These are phyloP conservation scores for Fusarium sp. DNA, from an alignment of 2,329 filamentous ascomycete genomes.

Conservation along the genomic window DNA sequence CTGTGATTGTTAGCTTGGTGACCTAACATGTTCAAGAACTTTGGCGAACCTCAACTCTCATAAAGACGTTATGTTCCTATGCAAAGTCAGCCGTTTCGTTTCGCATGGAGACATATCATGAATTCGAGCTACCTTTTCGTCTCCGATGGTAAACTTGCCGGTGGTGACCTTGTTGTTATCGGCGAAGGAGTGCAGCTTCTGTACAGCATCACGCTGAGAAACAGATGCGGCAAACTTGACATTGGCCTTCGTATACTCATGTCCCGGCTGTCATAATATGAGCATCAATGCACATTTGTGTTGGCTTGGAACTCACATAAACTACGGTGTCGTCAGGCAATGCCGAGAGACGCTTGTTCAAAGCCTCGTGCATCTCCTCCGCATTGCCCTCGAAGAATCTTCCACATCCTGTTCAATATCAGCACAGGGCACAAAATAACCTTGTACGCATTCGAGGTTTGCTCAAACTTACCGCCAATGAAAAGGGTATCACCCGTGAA, in stretches of 20 bases:
- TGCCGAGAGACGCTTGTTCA: conserved; percentile 84
- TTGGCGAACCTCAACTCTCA: conserved; percentile 78
- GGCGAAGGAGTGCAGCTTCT: conserved; percentile 80
- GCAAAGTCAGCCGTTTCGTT: neutral
- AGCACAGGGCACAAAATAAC: neutral
- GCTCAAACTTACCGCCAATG: conserved; percentile 73
- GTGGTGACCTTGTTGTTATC: conserved; percentile 87
- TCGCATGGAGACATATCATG: neutral
- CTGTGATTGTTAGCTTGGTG: conserved; percentile 49
- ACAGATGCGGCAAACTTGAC: conserved; percentile 87
- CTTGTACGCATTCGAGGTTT: neutral
- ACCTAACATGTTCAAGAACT: neutral
- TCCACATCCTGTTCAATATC: conserved; percentile 74
- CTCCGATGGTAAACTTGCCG: conserved; percentile 94
- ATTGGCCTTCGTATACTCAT: conserved; percentile 98
- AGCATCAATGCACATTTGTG: neutral
- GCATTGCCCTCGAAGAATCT: conserved; percentile 94
- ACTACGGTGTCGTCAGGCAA: conserved; percentile 92
- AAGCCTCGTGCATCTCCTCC: conserved; percentile 88
- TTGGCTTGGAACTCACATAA: conserved; percentile 68
- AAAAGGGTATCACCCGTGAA: conserved; percentile 98
- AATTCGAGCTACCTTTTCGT: conserved; percentile 79
- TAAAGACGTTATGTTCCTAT: conserved; percentile 96
- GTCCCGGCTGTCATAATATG: conserved; percentile 72
- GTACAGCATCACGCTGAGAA: conserved; percentile 76